Evolutionary conservation across 78 protist genomes (phyloP), one percentile per base, ranked within the genome.

Genomic region (Tieghemostelium lacteum): DNA sequence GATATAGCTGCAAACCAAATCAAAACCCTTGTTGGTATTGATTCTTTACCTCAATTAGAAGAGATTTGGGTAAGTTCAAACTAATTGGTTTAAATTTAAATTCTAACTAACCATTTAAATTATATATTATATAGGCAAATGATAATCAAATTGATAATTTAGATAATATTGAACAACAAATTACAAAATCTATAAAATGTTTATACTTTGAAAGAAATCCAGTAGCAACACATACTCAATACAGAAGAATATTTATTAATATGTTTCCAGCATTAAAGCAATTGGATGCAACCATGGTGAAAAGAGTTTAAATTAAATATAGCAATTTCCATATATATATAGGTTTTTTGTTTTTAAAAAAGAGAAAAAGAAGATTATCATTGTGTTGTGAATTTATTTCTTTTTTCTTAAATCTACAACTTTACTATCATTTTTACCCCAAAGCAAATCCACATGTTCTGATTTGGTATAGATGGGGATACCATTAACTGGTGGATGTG

Each of bases 401-500:
- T 65, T 80, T 26, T 52, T 57, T 45, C 91, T 60, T 42, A 83
- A 69, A 69, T 83, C 91, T 33, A 83, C 62, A 58, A 83, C 91
- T 45, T 83, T 83, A 33, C 91, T 57, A 50, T 69, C 40, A 60
- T 49, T 33, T 36, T 55, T 54, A 69, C 73, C 63, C 72, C 78
- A 69, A 69, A 49, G 49, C 26, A 80, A 45, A 3, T 83, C 73
- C 2, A 83, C 91, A 69, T 83, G 91, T 5, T 83, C 78, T 2
- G 31, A 62, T 31, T n/a, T 66, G 28, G 73, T 83, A 69, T 83
- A 83, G 19, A 83, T 69, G 29, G 91, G 91, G 1, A 83, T 64
- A 66, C 91, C 91, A 69, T 69, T 69, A 17, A 83, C 91, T 8
- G 91, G 91, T 70, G 91, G 91, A 83, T 83, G 91, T 28, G 91